Conservation (phyloP, 2,329 filamentous ascomycete species). For the Rosellinia necatrix region DNA sequence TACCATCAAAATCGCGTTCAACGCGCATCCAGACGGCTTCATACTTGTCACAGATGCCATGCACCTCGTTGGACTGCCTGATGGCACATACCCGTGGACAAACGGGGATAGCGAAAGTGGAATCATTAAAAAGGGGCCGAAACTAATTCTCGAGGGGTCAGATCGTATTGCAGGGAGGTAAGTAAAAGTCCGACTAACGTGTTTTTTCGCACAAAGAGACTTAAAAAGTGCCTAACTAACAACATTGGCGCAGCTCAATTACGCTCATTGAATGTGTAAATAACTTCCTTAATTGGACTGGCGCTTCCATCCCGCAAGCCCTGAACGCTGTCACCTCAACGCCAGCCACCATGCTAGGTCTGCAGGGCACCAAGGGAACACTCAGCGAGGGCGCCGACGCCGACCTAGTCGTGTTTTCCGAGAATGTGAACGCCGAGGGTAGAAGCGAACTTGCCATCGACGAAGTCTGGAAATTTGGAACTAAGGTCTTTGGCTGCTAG, state of each 20-base stretch:
- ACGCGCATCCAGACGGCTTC: constrained; percentile 81
- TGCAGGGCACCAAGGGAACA: constrained; percentile 69
- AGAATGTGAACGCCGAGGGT: constrained; percentile 48
- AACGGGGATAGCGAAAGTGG: constrained; percentile 66
- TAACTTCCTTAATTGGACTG: constrained; percentile 79
- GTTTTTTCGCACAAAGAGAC: background rate
- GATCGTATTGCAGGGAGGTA: constrained; percentile 77
- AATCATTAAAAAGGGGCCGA: constrained; percentile 72
- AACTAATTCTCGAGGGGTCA: constrained; percentile 77
- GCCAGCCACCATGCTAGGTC: constrained; percentile 75
- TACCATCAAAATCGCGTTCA: constrained; percentile 86
- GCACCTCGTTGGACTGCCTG: constrained; percentile 81
- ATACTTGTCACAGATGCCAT: constrained; percentile 93
- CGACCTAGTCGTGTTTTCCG: constrained; percentile 70
- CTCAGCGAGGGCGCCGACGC: constrained; percentile 68
- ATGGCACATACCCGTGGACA: constrained; percentile 85
- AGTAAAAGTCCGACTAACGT: constrained; percentile 37
- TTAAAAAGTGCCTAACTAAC: constrained; percentile 1
- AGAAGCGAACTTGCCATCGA: constrained; percentile 66
- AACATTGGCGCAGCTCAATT: constrained; percentile 57
- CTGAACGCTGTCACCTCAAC: constrained; percentile 75
- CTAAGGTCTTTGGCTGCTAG: constrained; percentile 49
- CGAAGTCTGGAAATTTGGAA: constrained; percentile 81
- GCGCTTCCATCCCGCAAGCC: constrained; percentile 68
- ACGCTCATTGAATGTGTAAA: constrained; percentile 81